Evolutionary conservation across 2,329 filamentous ascomycete genomes (phyloP).

Genomic region (Metarhizium anisopliae): DNA sequence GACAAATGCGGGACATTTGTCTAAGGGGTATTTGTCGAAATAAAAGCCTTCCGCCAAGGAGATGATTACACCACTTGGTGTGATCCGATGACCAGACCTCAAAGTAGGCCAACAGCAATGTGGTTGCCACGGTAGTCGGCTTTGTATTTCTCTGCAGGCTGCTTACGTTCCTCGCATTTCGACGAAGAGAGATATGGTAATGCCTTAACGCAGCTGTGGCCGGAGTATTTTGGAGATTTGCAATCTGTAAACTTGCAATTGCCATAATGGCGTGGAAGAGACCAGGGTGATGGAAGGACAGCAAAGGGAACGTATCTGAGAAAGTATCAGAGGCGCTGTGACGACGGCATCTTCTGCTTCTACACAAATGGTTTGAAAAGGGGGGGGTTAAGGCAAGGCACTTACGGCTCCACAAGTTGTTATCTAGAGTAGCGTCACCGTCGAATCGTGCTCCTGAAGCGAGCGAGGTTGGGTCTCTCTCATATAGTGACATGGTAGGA

Average conservation of each 20-base stretch:
- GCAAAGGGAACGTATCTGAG: conserved; percentile 68
- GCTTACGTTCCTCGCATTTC: conserved; percentile 67
- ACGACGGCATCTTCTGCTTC: neutral
- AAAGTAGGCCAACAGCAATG: conserved; percentile 79
- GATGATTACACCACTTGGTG: conserved; percentile 88
- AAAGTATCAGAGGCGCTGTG: neutral
- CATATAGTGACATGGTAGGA: conserved; percentile 77
- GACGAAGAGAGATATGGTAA: conserved; percentile 76
- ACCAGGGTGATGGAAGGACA: conserved; percentile 76
- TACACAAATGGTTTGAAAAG: neutral
- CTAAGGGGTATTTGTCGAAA: conserved; percentile 74
- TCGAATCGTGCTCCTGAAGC: conserved; percentile 47
- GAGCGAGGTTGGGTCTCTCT: conserved; percentile 69
- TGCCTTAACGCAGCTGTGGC: conserved; percentile 80
- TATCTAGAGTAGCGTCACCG: conserved; percentile 52
- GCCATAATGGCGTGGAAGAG: conserved; percentile 87
- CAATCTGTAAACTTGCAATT: conserved; percentile 77
- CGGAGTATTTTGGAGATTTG: conserved; percentile 66
- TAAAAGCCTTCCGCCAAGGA: conserved; percentile 75
- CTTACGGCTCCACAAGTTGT: conserved; percentile 57
- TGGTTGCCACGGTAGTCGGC: conserved; percentile 78
- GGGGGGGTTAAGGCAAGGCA: conserved; percentile 5
- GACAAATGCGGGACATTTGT: conserved; percentile 61
- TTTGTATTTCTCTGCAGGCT: conserved; percentile 60
- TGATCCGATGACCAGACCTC: conserved; percentile 94